phyloP scores from a whole-genome alignment of 192 early-diverging fungal genomes.

The Spinellus fusiger region DNA sequence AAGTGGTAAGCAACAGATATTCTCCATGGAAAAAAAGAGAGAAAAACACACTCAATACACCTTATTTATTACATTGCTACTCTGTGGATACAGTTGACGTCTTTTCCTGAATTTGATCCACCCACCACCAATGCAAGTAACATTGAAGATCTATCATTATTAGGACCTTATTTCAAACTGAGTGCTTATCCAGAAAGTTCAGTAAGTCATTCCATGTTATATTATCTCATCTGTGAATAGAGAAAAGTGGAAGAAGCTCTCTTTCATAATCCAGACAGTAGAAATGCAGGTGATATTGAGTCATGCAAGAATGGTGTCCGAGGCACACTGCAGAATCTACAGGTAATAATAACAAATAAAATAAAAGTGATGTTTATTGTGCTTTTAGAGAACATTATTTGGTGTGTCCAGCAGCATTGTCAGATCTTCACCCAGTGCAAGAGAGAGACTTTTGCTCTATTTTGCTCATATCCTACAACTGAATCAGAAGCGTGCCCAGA shows the following conservation, averaged over 20 bases:
- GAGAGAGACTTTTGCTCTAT: constrained; percentile 58
- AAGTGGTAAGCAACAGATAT: constrained; percentile 27
- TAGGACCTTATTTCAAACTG: constrained; percentile 68
- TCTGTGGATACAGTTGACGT: constrained; percentile 10
- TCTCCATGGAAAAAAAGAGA: neutral
- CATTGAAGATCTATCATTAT: constrained; percentile 58
- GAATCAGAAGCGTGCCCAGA: constrained; percentile 67
- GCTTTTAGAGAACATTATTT: constrained; percentile 30
- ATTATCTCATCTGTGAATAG: constrained; percentile 31
- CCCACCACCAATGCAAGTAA: constrained; percentile 40
- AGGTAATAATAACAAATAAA: constrained; percentile 17
- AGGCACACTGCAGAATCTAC: constrained; percentile 51
- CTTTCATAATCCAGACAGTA: constrained; percentile 46
- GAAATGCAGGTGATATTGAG: constrained; percentile 45
- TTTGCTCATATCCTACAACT: constrained; percentile 55
- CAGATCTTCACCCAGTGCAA: constrained; percentile 49
- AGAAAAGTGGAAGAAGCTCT: constrained; percentile 39
- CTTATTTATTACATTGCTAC: neutral
- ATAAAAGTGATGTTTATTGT: neutral
- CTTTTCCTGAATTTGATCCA: constrained; percentile 51
- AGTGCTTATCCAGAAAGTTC: constrained; percentile 47
- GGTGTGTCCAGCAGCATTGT: constrained; percentile 59
- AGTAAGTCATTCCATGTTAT: constrained; percentile 20
- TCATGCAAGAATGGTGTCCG: constrained; percentile 53
- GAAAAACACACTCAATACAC: neutral